Evolutionary conservation across 2,329 filamentous ascomycete species (phyloP), one percentile per base, ranked within the genome.

Genomic region (Colletotrichum sp.): DNA sequence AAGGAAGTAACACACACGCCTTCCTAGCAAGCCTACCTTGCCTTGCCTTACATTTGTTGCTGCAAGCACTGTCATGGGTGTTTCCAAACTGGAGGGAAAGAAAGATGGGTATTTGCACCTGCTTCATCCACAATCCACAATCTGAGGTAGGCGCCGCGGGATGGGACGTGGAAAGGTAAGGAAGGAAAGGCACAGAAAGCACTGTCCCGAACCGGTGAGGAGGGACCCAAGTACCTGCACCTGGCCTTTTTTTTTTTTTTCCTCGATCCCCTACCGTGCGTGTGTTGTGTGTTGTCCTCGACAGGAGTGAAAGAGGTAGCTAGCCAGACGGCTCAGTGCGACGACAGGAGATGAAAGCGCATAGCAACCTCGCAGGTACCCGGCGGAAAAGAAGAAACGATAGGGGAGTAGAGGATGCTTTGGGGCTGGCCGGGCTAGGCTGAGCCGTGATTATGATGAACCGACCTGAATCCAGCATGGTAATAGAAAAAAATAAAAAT

Each of bases 61-160:
- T 73, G 73, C 70, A 73, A 66, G 57, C 39, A 39, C 24, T 73
- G 63, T 30, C 70, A 73, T 68, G 69, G 63, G 59, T 72, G 30
- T 60, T 65, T 32, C 69, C 67, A 28, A 69, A n/a, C 39, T 24
- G 32, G 65, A 26, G 44, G 32, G 32, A 68, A 39, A 26, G 34
- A 59, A 76, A 68, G 52, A 68, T 70, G 67, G 67, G 67, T 63
- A 59, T 59, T n/a, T 59, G 21, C 55, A 44, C 57, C 34, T 62
- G 21, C 63, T 21, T 26, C 30, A 44, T 49, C 26, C 52, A 13
- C 52, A 57, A 57, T 26, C 24, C 52, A 57, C n/a, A 57, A 57
- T 57, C 57, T n/a, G 57, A 65, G n/a, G 63, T 28, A 49, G 63
- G 63, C 36, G 36, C 24, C 39, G 39, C 39, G 39, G 18, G 39